Base-by-base conservation (phyloP, 192 early-diverging fungal species). In the Entrophospora sp. region DNA sequence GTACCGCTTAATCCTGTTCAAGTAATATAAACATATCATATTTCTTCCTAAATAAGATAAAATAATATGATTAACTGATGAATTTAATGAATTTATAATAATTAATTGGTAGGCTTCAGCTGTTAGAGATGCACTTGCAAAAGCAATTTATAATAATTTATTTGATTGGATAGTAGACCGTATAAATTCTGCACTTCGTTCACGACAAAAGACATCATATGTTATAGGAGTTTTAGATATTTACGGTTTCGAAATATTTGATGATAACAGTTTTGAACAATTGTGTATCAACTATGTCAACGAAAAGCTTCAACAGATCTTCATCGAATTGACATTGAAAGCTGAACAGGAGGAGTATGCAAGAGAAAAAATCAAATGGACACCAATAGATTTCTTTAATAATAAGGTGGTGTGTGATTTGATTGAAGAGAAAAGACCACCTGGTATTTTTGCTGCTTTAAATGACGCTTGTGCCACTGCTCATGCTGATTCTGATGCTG, bases 241-340 rank as follows among this genome's bases (percentile, higher is more conserved):
- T 71, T 99, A 97, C 66, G 97, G 97, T 27, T 98, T 98, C 65
- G 96, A 98, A 82, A 89, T 92, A 68, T 93, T 92, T 71, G 81
- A 95, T 44, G 86, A 91, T 49, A 98, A 98, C 80, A 92, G 89
- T 55, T 98, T 97, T 69, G 95, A 99, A 79, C 97, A 99, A 79
- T 83, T 99, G 65, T 98, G 94, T 74, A 99, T 99, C 82, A 99
- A 97, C 77, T 99, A 96, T 64, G 92, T 93, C 69, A 97, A 97
- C 74, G 94, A 97, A 68, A 91, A 91, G 70, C 78, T 97, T 56
- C 97, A 99, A 71, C 95, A 98, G 69, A 95, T 99, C 69, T 99
- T 99, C 69, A 99, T 99, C 61, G 94, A 98, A 77, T 76, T 99
- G 51, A 99, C 96, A 24, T 81, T 99, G 38, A 98, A 99, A 78